Base-by-base conservation (phyloP, 208 protist genomes). In the Leishmania gerbilli region DNA sequence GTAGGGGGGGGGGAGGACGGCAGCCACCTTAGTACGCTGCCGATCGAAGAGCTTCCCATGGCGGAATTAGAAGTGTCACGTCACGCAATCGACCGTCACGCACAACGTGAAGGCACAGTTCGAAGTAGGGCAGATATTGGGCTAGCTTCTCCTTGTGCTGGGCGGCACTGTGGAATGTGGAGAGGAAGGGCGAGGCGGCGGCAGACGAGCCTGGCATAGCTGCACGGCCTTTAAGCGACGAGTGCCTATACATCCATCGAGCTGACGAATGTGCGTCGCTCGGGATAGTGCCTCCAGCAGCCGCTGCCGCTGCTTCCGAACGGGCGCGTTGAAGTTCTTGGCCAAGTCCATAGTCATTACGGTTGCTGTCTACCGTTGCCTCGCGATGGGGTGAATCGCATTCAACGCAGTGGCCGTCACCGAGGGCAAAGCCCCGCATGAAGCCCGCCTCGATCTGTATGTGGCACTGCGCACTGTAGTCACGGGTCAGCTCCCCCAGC, bases 381-480 rank as follows among this genome's bases (percentile, higher is more conserved):
- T 31, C 60, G n/a, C n/a, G 60, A 67, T 67, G 3, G 15, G 24
- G 60, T 24, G 60, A 67, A 37, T 24, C 1, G n/a, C 3, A 67
- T 40, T 40, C 4, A 9, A 19, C n/a, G n/a, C 8, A 21, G 60
- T 37, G 60, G 24, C n/a, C n/a, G 60, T 67, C 67, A 47, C 67
- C 67, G 24, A 40, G 37, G 21, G 67, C 8, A 75, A 65, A 80
- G 49, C 83, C 51, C 8, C 75, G 77, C 69, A 90, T 40, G 65
- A 79, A 88, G 34, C 64, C 82, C 40, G 74, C 64, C 74, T 92
- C 80, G 49, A 86, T 77, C 34, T 88, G 71, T 3, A 92, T 60
- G n/a, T 83, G 84, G 51, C 88, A 90, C 60, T 81, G 84, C 58
- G 79, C 82, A 79, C 87, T 87, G 84, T 93, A 83, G 69, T 91